Base-by-base conservation (phyloP, 257 asterid species). In the Penstemon eatonii region DNA sequence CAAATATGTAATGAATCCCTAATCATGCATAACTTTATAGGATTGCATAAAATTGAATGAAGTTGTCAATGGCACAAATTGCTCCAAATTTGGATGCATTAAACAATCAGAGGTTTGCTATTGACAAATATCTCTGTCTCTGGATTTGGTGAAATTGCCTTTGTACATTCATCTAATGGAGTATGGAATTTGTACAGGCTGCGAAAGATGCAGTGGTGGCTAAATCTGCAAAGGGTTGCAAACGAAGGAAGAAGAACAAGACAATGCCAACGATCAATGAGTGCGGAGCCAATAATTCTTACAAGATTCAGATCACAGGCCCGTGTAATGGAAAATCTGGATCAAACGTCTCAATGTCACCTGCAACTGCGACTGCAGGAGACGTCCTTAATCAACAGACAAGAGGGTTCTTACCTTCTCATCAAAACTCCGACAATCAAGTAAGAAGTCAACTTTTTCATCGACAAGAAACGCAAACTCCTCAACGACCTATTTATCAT, bases 51-150 rank as follows among this genome's bases (percentile, higher is more conserved):
- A 52, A 10, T 42, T 57, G 49, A 56, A 42, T 5, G 67, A 10
- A 8, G 63, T 6, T 43, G n/a, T 67, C 54, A 38, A n/a, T 45
- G 49, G 56, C 60, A 41, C 18, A 9, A 10, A 68, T 39, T 72
- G 83, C 78, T 5, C 13, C 40, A 78, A 63, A 66, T 75, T 81
- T 58, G 55, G 36, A 56, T 73, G 84, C 46, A 10, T 15, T 57
- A 49, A 60, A 8, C 46, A 49, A 7, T n/a, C 4, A 0, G 64
- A 69, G 65, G 80, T 74, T 63, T 50, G 33, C 33, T 25, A 25
- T 25, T 25, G 33, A 25, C 33, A 25, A 25, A 25, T 25, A 25
- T 25, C 33, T 25, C 2, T 1, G 3, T 25, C 33, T 25, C 2
- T 25, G 33, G 33, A 25, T 25, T 25, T 25, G 33, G 33, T 25